These are phyloP conservation scores for Posidonia australis DNA, from an alignment of 106 monocot genomes.

Conservation along the genomic window DNA sequence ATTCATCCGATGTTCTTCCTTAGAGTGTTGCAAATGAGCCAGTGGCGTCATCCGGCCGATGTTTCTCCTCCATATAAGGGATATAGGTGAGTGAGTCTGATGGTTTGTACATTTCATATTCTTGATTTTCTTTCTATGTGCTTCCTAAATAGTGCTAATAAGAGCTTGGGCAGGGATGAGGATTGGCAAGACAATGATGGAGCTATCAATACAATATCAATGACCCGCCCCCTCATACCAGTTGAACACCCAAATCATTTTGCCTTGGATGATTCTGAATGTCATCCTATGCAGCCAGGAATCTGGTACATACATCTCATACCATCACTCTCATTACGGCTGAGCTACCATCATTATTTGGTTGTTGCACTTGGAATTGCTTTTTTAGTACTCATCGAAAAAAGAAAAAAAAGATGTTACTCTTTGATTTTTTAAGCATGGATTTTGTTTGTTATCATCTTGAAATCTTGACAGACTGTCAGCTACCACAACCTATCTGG, in stretches of 20 bases:
- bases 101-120: background rate
- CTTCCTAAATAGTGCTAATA: background rate
- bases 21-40: slow-evolving; percentile 70
- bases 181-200: slow-evolving; percentile 35
- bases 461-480: background rate
- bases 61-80: slow-evolving; percentile 55
- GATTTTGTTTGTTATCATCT: background rate
- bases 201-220: slow-evolving; percentile 26
- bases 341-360: background rate
- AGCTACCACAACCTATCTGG: background rate
- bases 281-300: slow-evolving; percentile 22
- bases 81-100: slow-evolving; percentile 42
- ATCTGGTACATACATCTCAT: slow-evolving; percentile 17
- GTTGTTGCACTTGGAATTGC: background rate
- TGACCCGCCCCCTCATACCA: slow-evolving; percentile 25
- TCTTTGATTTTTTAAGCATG: no score
- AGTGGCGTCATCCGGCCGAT: slow-evolving; percentile 44
- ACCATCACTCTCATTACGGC: background rate
- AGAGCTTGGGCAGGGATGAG: slow-evolving; percentile 17
- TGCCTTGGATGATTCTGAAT: slow-evolving; percentile 19
- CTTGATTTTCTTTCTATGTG: background rate
- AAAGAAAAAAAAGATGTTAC: no score
- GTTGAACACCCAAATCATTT: slow-evolving; percentile 23
- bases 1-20: slow-evolving; percentile 69
- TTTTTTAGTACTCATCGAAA: background rate